Percentiles rank a stretch among this genome's conserved stretches.
phyloP scores from a whole-genome alignment of 2,329 filamentous ascomycete species.

The Colletotrichum sp. region DNA sequence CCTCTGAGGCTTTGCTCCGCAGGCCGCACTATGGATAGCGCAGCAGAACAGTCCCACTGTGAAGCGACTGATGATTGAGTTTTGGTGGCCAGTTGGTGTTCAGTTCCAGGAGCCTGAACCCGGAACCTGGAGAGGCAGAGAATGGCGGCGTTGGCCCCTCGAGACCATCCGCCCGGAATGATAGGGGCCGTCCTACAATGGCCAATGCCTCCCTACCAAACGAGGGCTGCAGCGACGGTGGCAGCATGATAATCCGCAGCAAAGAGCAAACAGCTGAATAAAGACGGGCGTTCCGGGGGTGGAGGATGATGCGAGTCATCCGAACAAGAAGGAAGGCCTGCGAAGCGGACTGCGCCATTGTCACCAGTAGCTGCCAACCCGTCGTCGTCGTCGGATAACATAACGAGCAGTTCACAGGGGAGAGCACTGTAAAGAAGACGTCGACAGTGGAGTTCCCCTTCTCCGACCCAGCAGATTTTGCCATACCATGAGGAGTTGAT shows the following conservation, averaged over 20 bases:
- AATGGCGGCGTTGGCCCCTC: neutral
- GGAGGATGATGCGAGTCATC: slow-evolving; percentile 12
- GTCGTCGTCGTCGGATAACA: neutral
- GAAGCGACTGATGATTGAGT: neutral
- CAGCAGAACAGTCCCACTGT: neutral
- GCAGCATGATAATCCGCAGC: neutral
- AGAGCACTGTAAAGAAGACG: neutral
- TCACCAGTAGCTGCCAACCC: neutral
- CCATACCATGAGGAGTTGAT: neutral
- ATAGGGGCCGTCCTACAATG: neutral
- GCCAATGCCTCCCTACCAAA: neutral
- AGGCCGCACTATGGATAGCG: neutral
- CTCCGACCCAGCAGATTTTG: neutral
- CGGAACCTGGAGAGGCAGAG: neutral
- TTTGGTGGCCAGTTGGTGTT: neutral
- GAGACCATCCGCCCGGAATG: neutral
- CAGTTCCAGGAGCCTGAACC: neutral
- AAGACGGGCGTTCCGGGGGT: neutral
- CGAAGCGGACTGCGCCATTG: neutral
- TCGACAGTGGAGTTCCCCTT: neutral
- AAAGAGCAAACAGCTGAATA: neutral
- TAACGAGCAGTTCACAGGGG: neutral
- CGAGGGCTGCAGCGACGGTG: neutral
- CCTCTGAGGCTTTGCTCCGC: neutral
- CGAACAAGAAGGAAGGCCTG: neutral